Evolutionary conservation across 1,284 basidiomycete genomes (phyloP), one percentile per base, ranked within the genome.

Genomic region (Trametes versicolor): DNA sequence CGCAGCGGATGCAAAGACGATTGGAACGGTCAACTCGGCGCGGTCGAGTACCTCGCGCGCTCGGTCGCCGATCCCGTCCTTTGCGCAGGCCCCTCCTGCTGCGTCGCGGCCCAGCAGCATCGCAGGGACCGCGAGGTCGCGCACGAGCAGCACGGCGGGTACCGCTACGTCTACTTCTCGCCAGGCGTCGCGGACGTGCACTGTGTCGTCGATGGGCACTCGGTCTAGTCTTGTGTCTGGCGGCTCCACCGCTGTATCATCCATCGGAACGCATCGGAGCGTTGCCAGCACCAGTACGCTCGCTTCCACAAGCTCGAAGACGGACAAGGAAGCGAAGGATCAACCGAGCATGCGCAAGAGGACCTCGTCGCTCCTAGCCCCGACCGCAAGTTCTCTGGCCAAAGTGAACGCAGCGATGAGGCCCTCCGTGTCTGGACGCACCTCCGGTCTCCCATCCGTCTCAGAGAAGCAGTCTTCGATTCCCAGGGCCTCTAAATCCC

Each of bases 351-450:
- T 67, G 37, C 62, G 68, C 53, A 73, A 73, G 66, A 67, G 81
- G 0, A 76, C 78, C 0, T 92, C 90, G 2, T 85, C 88, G 25
- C 79, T 93, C 17, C 78, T 88, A 58, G 89, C 90, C 0, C 91
- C 91, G 0, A 93, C 92, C 0, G 91, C 89, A 2, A 91, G 91
- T 69, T 94, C 92, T 0, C 79, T 93, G 29, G 92, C 92, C 2
- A 92, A 88, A 78, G 78, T 73, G 67, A 80, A 70, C 62, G 23
- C 60, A 32, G 49, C 60, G 4, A 54, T 45, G 41, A 65, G 48
- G 37, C 64, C 69, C 29, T 60, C 62, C 49, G 62, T 29, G 39
- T 60, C 63, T 1, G 66, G 68, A 15, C 65, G 66, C 45, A 45
- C 59, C 19, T 67, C 68, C 13, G 68, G 68, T 45, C 61, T 69